Evolutionary conservation across 1,139 yeast genomes (phyloP), one percentile per base, ranked within the genome.

Genomic region (Protomyces macrosporus): DNA sequence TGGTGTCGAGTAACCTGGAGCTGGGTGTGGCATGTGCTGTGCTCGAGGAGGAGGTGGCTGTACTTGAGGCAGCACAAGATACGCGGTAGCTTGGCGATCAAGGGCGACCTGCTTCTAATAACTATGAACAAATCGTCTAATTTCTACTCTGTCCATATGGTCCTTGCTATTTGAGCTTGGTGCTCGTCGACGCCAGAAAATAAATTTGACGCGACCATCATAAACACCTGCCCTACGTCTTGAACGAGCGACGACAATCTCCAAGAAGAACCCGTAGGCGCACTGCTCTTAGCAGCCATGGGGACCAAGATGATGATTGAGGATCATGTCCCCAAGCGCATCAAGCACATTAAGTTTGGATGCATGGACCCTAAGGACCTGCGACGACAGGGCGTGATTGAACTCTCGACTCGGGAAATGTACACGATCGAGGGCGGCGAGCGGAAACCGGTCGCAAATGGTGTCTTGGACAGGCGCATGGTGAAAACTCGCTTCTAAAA

Each of bases 331-430:
- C 66, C 66, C 54, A 64, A 64, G 51, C 64, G 65, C 40, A 64
- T 64, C 78, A 83, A 86, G 72, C 97, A 97, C 51, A 82, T 95
- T 65, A 93, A 91, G 75, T 95, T 95, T 74, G 89, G 97, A 60
- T 97, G 96, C 14, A 81, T 93, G 35, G 87, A 95, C 37, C 90
- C 97, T 50, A 84, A 87, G 70, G 98, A 93, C 72, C 91, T 95
- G 70, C 83, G 90, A 59, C 93, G 95, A 40, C 97, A 91, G 76
- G 87, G 97, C 0, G 97, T 90, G 73, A 96, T 91, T 45, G 98
- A 95, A 74, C 90, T 95, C 66, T 83, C 88, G 57, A 89, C 97
- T 14, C 82, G 97, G 71, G 97, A 93, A 74, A 81, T 95, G 65
- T 95, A 90, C 74, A 97, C 93, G 75, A 80, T 93, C 68, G 93